Evolutionary conservation across 768 basidiomycete species (phyloP), one percentile per base, ranked within the genome.

Genomic region (Peribolospora baueri): DNA sequence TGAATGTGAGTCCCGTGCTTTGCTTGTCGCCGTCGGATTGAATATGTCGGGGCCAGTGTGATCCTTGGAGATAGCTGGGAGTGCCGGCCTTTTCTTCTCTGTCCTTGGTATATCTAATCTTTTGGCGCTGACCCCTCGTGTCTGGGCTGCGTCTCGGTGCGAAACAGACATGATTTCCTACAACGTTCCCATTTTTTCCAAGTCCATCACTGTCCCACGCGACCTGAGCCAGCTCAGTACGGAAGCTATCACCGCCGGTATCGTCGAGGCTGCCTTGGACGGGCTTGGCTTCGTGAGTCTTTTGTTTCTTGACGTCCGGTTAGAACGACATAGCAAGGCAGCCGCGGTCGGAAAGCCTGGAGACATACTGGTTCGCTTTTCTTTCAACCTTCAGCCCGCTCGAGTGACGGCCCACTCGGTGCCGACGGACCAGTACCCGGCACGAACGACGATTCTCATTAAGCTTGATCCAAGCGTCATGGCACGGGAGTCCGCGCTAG

Each of bases 351-450:
- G 25, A 25, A 46, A 59, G 5, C 51, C 61, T 61, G 58, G 59
- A 10, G 10, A 14, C 36, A 56, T 48, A 42, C 14, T 48, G 5
- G 9, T 11, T 48, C 1, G 39, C 5, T 37, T 53, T 14, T 6
- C 45, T 4, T 55, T 56, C 45, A 5, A 40, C 50, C 11, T 11
- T 14, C 63, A 97, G 91, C 91, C 93, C 39, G 87, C 91, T 7
- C 75, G 91, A 61, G 93, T 97, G 39, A 97, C 93, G 0, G 88
- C 91, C 0, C 93, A 97, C 65, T 81, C 80, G 56, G 91, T 93
- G 1, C 82, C 88, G 4, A 85, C 76, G 0, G 71, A 80, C 7
- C 79, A 82, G 56, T 76, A 74, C 63, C 85, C 90, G 3, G 76
- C 78, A 52, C 76, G 88, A 53, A 93, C 82, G 4, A 91, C 90